A percentile compares a stretch with the other conserved stretches of the same genome.
Evolutionary conservation across 2,329 filamentous ascomycete genomes (phyloP).

Genomic region (Colletotrichum orchidophilum): DNA sequence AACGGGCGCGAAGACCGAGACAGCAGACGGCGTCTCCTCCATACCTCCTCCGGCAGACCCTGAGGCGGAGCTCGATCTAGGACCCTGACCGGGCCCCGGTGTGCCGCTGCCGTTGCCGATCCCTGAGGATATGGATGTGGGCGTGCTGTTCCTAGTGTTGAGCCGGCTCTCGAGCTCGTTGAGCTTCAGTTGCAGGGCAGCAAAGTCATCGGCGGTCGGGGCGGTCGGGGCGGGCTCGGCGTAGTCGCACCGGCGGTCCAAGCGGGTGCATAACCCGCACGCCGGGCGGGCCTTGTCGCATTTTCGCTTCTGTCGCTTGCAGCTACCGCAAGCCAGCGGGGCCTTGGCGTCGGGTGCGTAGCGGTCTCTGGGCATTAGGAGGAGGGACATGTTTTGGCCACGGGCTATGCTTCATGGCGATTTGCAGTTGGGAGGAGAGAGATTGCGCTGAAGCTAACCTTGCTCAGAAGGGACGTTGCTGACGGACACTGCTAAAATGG

Average conservation of each 20-base stretch:
- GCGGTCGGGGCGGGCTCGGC: constrained; percentile 42
- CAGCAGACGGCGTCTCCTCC: background rate
- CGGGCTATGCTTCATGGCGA: background rate
- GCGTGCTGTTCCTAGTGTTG: constrained; percentile 22
- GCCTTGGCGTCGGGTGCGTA: constrained; percentile 5
- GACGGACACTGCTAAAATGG: background rate
- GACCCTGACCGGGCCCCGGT: background rate
- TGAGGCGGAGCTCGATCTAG: background rate
- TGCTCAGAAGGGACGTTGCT: background rate
- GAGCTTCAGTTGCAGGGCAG: constrained; percentile 47
- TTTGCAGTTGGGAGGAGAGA: background rate
- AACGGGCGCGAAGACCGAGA: background rate
- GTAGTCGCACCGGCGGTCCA: constrained; percentile 53
- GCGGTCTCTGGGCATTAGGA: constrained; percentile 10
- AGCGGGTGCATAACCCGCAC: constrained; percentile 56
- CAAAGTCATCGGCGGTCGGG: constrained; percentile 51
- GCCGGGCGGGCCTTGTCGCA: constrained; percentile 60
- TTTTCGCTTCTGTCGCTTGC: constrained; percentile 55
- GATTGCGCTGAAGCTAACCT: background rate
- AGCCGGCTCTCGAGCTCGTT: constrained; percentile 49
- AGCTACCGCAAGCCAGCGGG: constrained; percentile 21
- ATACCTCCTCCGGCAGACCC: background rate
- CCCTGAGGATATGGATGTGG: background rate
- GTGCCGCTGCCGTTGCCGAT: background rate
- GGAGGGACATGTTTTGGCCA: background rate